Base-by-base conservation (phyloP, 805 yeast species). In the Yarrowia keelungensis region DNA sequence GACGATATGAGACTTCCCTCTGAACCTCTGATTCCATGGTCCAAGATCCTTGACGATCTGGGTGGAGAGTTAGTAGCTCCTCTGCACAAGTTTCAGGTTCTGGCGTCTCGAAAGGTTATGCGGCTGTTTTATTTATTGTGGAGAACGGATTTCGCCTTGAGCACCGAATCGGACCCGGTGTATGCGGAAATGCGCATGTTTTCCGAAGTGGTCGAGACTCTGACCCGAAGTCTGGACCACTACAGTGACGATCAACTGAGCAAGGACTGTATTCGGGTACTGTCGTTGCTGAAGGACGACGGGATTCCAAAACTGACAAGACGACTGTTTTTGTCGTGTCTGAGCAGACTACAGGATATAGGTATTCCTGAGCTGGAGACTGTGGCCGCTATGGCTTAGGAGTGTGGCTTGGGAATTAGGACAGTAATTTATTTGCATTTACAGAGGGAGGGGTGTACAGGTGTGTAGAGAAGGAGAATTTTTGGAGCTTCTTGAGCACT, bases 11-110 rank as follows among this genome's bases (percentile, higher is more conserved):
- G n/a, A 43, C 32, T 41, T 5, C 50, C 50, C 5, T 42, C 64
- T 9, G 64, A 56, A 11, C 64, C 64, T n/a, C 49, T 59, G 3
- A 16, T 45, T 10, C 65, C 65, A 1, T 59, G 65, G 65, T 59
- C 65, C 16, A 35, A 16, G 35, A 35, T 59, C 16, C 51, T 59
- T 26, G 35, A 35, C 35, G 51, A 59, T 4, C 65, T 59, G 35
- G 51, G 36, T 0, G 65, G 65, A 5, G 51, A 45, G 26, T 32
- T 59, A 32, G 65, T 59, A 12, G 46, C 65, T 2, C 41, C 51
- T 26, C 26, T 12, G 5, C n/a, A 35, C 41, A 43, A 45, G 43
- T 59, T 59, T 16, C 65, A 59, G 19, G n/a, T 45, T 8, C 19
- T 59, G 35, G 65, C 65, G 8, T 43, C 42, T 3, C 9, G 65